Evolutionary conservation across 495 filamentous ascomycete species (phyloP), one percentile per base, ranked within the genome.

Genomic region (Penicillium samsonianum): DNA sequence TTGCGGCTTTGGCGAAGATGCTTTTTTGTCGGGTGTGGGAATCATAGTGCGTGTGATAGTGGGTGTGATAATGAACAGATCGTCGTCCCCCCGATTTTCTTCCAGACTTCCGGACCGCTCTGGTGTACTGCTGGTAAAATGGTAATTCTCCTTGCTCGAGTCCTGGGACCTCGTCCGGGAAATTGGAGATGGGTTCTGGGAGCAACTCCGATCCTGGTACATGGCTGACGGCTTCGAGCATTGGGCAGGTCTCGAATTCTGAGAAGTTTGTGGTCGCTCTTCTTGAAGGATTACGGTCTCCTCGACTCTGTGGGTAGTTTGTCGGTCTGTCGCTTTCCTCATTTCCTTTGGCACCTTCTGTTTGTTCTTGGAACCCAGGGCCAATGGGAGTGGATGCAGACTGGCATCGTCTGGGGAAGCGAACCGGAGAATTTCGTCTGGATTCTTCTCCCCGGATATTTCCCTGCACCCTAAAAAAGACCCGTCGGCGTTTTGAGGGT

Each of bases 41-140:
- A 73, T 64, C 67, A 72, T 64, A 62, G 71, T 75, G 63, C 67
- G 73, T 52, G 71, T 75, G 73, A 72, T 73, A 72, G 72, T 78
- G 69, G 74, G 74, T 73, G 70, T 80, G 75, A 70, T 78, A 72
- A 74, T 80, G 75, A 76, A 74, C 59, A 73, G 74, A 78, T 79
- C 69, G 70, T 76, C 70, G 9, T 65, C 67, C 12, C 57, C 49
- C 7, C 50, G 59, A n/a, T 26, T 52, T 30, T 64, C 66, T 25
- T 53, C 58, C 25, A 58, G 53, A 10, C 56, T 65, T 46, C 63
- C 63, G 20, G 59, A 44, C 38, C 46, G 38, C 17, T 48, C 58
- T 30, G 48, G 48, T 16, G 47, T 35, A 41, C 56, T 69, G 42
- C 37, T 44, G 30, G 42, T 48, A 31, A 62, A 53, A 12, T 54